phyloP scores from a whole-genome alignment of 192 early-diverging fungal genomes.

The Coemansia brasiliensis region DNA sequence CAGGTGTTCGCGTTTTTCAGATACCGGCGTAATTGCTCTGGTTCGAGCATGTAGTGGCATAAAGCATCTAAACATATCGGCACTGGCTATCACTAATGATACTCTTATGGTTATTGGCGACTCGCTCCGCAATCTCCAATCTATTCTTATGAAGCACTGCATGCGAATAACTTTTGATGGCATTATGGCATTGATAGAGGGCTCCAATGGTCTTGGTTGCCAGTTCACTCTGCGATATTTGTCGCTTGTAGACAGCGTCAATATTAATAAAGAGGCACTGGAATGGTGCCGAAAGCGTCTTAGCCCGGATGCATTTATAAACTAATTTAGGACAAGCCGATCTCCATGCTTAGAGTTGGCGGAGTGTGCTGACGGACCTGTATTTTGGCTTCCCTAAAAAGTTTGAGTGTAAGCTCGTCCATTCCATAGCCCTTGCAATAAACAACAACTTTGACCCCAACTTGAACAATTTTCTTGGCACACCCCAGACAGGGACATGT shows the following conservation, averaged over 20 bases:
- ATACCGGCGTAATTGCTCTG: conserved; percentile 24
- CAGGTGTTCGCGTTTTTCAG: conserved; percentile 21
- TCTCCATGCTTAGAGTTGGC: conserved; percentile 58
- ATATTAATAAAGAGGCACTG: background rate
- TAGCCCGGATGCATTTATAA: conserved; percentile 12
- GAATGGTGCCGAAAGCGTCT: conserved; percentile 42
- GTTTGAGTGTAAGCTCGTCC: conserved; percentile 80
- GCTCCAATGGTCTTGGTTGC: conserved; percentile 30
- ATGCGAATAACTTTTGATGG: conserved; percentile 21
- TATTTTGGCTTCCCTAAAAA: conserved; percentile 85
- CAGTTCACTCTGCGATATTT: conserved; percentile 24
- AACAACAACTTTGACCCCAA: conserved; percentile 88
- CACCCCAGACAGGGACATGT: conserved; percentile 89
- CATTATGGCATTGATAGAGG: conserved; percentile 20
- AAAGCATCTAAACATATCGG: conserved; percentile 20
- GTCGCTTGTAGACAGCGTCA: conserved; percentile 21
- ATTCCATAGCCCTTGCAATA: conserved; percentile 92
- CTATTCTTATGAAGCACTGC: conserved; percentile 32
- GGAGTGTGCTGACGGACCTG: conserved; percentile 75
- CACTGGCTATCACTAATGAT: conserved; percentile 21
- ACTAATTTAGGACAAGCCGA: conserved; percentile 29
- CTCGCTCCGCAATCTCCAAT: conserved; percentile 16
- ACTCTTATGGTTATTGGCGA: conserved; percentile 24
- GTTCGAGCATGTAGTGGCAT: conserved; percentile 15
- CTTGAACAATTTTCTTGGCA: conserved; percentile 95